Base-by-base conservation (phyloP, 2,329 filamentous ascomycete species). In the Fusarium falciforme region DNA sequence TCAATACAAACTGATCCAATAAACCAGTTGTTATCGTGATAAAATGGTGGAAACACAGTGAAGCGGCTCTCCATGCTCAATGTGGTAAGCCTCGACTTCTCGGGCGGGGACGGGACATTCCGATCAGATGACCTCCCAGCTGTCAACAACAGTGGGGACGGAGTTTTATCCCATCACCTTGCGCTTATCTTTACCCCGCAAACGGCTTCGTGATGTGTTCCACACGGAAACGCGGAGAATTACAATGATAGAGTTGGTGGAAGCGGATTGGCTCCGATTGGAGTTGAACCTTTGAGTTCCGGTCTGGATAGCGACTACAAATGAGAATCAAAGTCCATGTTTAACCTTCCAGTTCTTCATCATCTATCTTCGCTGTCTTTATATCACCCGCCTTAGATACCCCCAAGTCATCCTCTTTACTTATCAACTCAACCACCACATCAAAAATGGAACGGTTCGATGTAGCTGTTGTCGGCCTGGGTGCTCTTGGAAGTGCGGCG, bases 401-500 rank as follows among this genome's bases (percentile, higher is more conserved):
- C 20, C 31, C 25, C 5, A 0, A 33, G n/a, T 9, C 20, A 52
- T 58, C 14, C n/a, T 33, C 25, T 22, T 35, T 16, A 6, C 8
- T 7, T 14, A 10, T 22, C 54, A 38, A 58, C 12, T 25, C 33
- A 58, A 58, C 1, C 20, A 58, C n/a, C 20, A 38, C 54, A 27
- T 36, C 22, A 36, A 20, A 9, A 7, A 58, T 58, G 54, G 54
- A 58, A 58, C 33, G 33, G 2, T 67, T 55, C 42, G 64, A 67
- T 20, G 64, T 67, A 7, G 67, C 67, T 22, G 67, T 66, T 5
- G 57, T 69, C 14, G 67, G 67, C 11, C 33, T 69, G 11, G 67
- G 67, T 16, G 49, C 58, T 2, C 17, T 76, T 20, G 74, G 74
- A 27, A 76, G 72, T 20, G 74, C 70, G 1, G 72, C 68, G 3